Base-by-base conservation (phyloP, 495 filamentous ascomycete species). In the Podospora pseudocomata region DNA sequence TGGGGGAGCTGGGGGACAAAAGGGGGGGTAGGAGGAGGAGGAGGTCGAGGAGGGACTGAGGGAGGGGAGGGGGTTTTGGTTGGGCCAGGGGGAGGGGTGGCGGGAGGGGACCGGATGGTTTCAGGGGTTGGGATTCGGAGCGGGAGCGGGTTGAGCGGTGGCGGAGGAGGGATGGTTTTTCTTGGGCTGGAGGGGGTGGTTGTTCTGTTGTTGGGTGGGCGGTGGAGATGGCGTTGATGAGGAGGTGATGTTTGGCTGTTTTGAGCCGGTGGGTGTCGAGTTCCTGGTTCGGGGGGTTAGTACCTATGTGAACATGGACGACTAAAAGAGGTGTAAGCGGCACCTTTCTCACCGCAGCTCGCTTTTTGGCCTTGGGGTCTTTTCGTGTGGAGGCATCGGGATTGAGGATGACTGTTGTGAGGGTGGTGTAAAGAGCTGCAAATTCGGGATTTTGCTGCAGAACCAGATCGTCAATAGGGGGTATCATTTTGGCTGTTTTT, bases 371-470 rank as follows among this genome's bases (percentile, higher is more conserved):
- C 4, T 80, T 74, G 63, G 81, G 76, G 66, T 86, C 78, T 44
- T 83, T 80, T 70, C 83, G 85, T 0, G 87, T 89, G 16, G 88
- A 89, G 16, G 85, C 88, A 82, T 90, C 84, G 0, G 84, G 76
- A 66, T 88, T 87, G 27, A 92, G 79, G 7, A 90, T 73, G 0
- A 78, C 82, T 1, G 79, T 83, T 0, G 88, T 88, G 6, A 92
- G 72, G 19, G 84, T 85, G 19, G 85, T 82, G 73, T 90, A 88
- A 0, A 92, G 80, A 30, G 78, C 80, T 63, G 88, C 86, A 69
- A 92, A 92, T 59, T 87, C 81, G 26, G 88, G 88, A 66, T 91
- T 91, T 30, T 80, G 81, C 62, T 86, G 79, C 2, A 92, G 78
- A 60, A 92, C 82, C 0, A 81, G 74, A 28, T 86, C 83, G 34